Base-by-base conservation (phyloP, 345 rosid genomes). In the Salix brachista region DNA sequence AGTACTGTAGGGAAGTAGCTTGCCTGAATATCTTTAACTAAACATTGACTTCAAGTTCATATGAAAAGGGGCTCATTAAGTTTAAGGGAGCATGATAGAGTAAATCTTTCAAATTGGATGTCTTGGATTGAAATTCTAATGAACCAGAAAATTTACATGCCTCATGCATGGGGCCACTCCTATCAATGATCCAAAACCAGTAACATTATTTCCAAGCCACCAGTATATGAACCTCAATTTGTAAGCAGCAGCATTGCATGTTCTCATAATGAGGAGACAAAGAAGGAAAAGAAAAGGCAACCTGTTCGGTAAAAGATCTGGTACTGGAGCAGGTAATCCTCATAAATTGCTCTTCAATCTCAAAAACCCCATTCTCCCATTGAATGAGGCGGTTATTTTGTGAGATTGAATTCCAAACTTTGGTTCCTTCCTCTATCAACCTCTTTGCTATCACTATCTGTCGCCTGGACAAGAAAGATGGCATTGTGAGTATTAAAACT, bases 371-470 rank as follows among this genome's bases (percentile, higher is more conserved):
- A 71, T 80, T 89, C 60, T 90, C 93, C 99, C 99, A 94, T 68
- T 83, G 91, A 82, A 91, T 91, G 70, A 78, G 87, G 34, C 74
- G 82, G 78, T 89, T 88, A 83, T 88, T 88, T 82, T 85, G 88
- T 21, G 97, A 85, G 44, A 96, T 86, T 79, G 84, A 79, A 79
- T 84, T 89, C 98, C 99, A 96, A 6, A 89, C 87, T 81, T 79
- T 90, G 66, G 92, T 91, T 82, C 99, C 99, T 83, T 96, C 98
- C 69, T 85, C 94, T 81, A 96, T 96, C 91, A 96, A 77, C 73
- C 85, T 83, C 85, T 86, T 96, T 71, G 92, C 90, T 78, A 90
- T 85, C 74, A 83, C 84, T 81, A 93, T 88, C 83, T 92, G 98
- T 79, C 75, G 85, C 85, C 99, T 96, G 86, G 30, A 81, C 61